Conservation (phyloP, 352 stramenopile species). For the Blastocystis sp. region DNA sequence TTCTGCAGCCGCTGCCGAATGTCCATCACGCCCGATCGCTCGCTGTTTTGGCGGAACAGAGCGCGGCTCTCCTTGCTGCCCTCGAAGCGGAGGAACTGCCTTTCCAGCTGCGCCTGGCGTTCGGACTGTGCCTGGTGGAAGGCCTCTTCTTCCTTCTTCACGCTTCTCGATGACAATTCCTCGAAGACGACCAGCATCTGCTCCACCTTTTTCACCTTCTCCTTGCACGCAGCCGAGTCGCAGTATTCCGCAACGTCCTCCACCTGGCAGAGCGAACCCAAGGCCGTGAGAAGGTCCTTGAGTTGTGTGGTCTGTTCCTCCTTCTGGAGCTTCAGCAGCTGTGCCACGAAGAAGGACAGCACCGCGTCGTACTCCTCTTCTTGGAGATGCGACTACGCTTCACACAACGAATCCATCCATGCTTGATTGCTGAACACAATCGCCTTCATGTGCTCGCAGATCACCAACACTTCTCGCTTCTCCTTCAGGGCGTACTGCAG, state of each 20-base stretch:
- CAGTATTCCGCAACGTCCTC: slow-evolving; percentile 15
- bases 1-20: neutral
- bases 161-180: neutral
- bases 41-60: neutral
- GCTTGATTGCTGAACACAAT: slow-evolving; percentile 28
- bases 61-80: neutral
- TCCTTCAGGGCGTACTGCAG: neutral
- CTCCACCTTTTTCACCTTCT: neutral
- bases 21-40: neutral
- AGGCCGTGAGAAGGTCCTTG: neutral
- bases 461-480: neutral
- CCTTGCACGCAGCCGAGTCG: neutral
- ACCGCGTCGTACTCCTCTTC: neutral
- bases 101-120: neutral
- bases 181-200: slow-evolving; percentile 7
- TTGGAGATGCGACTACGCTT: neutral
- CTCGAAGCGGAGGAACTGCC: slow-evolving; percentile 19
- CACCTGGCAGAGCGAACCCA: neutral
- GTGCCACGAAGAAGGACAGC: neutral
- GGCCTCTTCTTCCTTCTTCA: neutral
- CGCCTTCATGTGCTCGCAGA: slow-evolving; percentile 7
- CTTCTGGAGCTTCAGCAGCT: neutral
- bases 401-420: neutral
- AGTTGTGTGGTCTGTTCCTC: neutral
- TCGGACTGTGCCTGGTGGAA: neutral